phyloP scores from a whole-genome alignment of 78 protist genomes.

The Dictyostelium intermedium region DNA sequence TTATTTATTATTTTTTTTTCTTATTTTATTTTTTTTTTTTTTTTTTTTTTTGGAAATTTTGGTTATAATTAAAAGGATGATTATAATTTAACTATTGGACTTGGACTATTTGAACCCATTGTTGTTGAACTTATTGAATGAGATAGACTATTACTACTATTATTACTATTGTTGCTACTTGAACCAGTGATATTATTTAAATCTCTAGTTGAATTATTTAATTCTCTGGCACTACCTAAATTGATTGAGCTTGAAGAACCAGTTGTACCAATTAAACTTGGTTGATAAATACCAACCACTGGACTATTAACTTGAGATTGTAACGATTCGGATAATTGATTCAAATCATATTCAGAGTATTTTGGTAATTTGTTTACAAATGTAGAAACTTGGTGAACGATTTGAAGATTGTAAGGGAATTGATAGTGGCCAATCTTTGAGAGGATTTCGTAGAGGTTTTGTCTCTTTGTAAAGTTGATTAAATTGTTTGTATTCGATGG shows the following conservation, averaged over 20 bases:
- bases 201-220: background rate
- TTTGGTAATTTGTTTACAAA: constrained; percentile 61
- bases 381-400: constrained; percentile 65
- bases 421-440: constrained; percentile 41
- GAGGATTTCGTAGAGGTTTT: constrained; percentile 47
- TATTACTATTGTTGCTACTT: background rate
- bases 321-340: background rate
- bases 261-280: background rate
- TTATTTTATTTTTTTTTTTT: background rate
- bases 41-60: background rate
- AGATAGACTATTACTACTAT: background rate
- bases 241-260: background rate
- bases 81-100: constrained; percentile 8
- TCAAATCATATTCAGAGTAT: constrained; percentile 21
- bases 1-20: background rate
- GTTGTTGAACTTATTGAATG: background rate
- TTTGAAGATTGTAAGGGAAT: constrained; percentile 63
- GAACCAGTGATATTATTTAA: background rate
- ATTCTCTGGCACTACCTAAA: constrained; percentile 19
- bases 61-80: background rate
- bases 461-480: constrained; percentile 50
- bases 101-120: background rate
- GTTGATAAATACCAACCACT: background rate
- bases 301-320: background rate
- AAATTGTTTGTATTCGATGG: constrained; percentile 26